Percentiles rank a stretch among this genome's conserved stretches.
Conservation (phyloP, 2,329 filamentous ascomycete genomes). For the Pezicula rhizophila region DNA sequence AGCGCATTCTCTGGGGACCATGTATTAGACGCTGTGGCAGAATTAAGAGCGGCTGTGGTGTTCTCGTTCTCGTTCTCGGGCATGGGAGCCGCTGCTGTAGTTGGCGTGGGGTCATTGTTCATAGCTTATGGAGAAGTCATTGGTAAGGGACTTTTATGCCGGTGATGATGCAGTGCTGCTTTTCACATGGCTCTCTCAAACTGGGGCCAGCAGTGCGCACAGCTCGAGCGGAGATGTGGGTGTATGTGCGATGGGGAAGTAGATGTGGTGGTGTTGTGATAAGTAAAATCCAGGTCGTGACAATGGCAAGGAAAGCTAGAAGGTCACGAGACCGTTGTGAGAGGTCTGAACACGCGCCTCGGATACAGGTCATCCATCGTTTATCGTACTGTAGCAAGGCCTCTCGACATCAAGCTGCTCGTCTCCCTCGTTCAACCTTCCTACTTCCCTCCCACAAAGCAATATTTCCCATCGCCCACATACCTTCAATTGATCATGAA, state of each 20-base stretch:
- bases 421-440: neutral
- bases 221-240: no score
- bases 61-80: constrained; percentile 1
- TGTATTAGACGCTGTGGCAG: neutral
- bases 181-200: no score
- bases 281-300: no score
- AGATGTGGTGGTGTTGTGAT: no score
- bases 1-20: constrained; percentile 5
- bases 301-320: no score
- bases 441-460: neutral
- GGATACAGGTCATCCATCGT: no score
- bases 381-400: no score
- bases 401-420: neutral
- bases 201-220: no score
- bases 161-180: no score
- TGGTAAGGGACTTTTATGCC: constrained; percentile 3
- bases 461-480: neutral
- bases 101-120: constrained; percentile 44
- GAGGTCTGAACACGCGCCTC: no score
- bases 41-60: neutral
- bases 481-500: constrained; percentile 57
- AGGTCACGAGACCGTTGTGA: no score
- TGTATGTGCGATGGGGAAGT: no score
- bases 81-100: constrained; percentile 30
- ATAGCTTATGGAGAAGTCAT: constrained; percentile 35